Evolutionary conservation across 495 filamentous ascomycete species (phyloP).

Genomic region (Astrocystis sublimbata): DNA sequence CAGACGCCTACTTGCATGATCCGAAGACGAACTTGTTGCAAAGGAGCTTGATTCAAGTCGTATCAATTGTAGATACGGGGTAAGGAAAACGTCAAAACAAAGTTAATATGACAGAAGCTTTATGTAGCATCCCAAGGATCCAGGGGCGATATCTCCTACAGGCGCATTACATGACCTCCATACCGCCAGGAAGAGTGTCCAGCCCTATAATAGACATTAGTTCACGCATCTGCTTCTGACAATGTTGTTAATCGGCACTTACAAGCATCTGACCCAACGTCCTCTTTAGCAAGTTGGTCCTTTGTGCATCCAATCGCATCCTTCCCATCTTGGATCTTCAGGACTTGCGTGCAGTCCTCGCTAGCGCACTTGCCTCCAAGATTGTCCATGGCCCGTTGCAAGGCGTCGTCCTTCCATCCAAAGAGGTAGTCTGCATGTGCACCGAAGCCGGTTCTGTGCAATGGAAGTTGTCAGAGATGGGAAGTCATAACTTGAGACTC

Average conservation of each 20-base stretch:
- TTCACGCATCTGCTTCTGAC: neutral
- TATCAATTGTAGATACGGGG: too few species aligned
- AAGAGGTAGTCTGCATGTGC: conserved; percentile 48
- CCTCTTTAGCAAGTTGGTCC: conserved; percentile 36
- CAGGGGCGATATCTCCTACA: neutral
- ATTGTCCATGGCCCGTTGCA: conserved; percentile 45
- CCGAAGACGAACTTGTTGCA: too few species aligned
- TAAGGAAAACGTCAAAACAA: too few species aligned
- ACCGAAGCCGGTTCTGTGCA: conserved; percentile 38
- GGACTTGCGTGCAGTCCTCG: conserved; percentile 33
- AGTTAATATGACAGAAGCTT: too few species aligned
- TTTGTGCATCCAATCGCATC: conserved; percentile 38
- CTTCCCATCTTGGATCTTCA: conserved; percentile 36
- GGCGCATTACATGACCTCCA: neutral
- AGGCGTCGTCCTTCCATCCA: conserved; percentile 44
- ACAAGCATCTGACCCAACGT: conserved; percentile 24
- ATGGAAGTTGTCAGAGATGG: too few species aligned
- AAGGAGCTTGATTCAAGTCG: too few species aligned
- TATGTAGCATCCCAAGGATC: neutral
- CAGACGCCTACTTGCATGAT: too few species aligned
- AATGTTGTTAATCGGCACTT: neutral
- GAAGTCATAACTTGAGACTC: too few species aligned
- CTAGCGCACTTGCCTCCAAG: conserved; percentile 32
- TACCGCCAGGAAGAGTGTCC: conserved; percentile 23
- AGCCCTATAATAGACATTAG: conserved; percentile 22